Conservation (phyloP, 371 early-diverging fungal species). For the Rhizopus delemar region DNA sequence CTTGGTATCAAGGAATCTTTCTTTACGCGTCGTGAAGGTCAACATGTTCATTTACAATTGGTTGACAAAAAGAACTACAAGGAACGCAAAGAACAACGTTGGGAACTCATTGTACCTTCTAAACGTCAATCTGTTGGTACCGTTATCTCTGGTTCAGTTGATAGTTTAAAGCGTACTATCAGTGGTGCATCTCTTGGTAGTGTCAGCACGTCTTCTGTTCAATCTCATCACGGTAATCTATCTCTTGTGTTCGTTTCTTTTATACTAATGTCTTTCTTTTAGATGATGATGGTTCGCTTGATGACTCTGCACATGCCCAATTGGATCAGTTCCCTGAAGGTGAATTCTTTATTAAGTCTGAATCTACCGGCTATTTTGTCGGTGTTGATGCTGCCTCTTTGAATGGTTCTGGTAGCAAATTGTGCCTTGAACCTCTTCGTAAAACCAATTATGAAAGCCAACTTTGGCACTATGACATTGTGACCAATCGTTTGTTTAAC, state of each 20-base stretch:
- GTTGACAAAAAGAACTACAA: conserved; percentile 21
- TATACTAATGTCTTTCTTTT: not conserved
- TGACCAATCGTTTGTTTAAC: conserved; percentile 49
- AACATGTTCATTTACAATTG: conserved; percentile 46
- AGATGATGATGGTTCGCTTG: conserved; percentile 31
- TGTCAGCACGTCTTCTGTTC: conserved; percentile 1
- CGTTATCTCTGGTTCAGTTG: conserved; percentile 7
- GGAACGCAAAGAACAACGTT: conserved; percentile 47
- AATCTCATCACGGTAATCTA: conserved; percentile 4
- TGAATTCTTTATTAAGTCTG: conserved; percentile 47
- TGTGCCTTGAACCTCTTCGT: conserved; percentile 38
- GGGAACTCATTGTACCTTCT: conserved; percentile 42
- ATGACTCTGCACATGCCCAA: conserved; percentile 20
- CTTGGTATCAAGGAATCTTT: conserved; percentile 57
- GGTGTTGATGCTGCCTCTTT: conserved; percentile 34
- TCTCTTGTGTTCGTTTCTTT: not conserved
- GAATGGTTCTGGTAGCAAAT: conserved; percentile 28
- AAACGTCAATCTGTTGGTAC: conserved; percentile 16
- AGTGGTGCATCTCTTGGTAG: conserved; percentile 32
- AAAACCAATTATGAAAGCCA: conserved; percentile 43
- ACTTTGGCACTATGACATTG: conserved; percentile 54
- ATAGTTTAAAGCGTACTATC: conserved; percentile 30
- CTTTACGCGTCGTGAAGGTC: conserved; percentile 46
- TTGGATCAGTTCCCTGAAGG: conserved; percentile 34
- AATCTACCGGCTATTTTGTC: conserved; percentile 37